Percentiles rank a stretch among this genome's conserved stretches.
Evolutionary conservation across 2,329 filamentous ascomycete genomes (phyloP).

Genomic region (Epichloe glyceriae): DNA sequence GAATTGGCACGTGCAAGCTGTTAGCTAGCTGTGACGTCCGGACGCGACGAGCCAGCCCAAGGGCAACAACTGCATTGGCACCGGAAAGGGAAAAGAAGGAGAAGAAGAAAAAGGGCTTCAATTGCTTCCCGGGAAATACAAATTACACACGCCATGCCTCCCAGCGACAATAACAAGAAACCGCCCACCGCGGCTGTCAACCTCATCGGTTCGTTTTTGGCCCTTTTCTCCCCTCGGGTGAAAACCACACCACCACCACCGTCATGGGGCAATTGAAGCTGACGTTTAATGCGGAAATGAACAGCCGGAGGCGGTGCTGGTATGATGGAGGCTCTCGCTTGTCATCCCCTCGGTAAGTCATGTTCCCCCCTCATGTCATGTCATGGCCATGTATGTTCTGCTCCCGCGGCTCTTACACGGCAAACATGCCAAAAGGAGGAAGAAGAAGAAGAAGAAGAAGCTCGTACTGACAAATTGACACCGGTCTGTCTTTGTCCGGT

Average conservation of each 20-base stretch:
- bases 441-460: not conserved
- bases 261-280: not conserved
- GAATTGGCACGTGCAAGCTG: too few species aligned
- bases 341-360: slow-evolving; percentile 73
- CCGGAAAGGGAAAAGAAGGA: too few species aligned
- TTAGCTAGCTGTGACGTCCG: too few species aligned
- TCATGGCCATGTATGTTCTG: slow-evolving; percentile 1
- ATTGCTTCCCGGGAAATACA: too few species aligned
- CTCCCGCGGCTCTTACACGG: not conserved
- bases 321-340: slow-evolving; percentile 97
- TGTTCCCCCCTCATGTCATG: not conserved
- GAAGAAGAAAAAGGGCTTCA: too few species aligned
- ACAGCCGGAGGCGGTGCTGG: slow-evolving; percentile 88
- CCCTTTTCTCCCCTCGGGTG: not conserved
- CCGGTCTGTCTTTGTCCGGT: too few species aligned
- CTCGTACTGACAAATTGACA: not conserved
- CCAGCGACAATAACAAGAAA: slow-evolving; percentile 43
- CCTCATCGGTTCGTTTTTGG: slow-evolving; percentile 57
- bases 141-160: slow-evolving; percentile 18
- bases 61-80: too few species aligned
- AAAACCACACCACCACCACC: not conserved
- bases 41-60: too few species aligned
- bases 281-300: not conserved
- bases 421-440: not conserved
- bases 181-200: slow-evolving; percentile 80